A percentile compares a stretch with the other conserved stretches of the same genome.
These are phyloP conservation scores for Capillidium heterosporum DNA, from an alignment of 371 early-diverging fungal species.

Conservation along the genomic window DNA sequence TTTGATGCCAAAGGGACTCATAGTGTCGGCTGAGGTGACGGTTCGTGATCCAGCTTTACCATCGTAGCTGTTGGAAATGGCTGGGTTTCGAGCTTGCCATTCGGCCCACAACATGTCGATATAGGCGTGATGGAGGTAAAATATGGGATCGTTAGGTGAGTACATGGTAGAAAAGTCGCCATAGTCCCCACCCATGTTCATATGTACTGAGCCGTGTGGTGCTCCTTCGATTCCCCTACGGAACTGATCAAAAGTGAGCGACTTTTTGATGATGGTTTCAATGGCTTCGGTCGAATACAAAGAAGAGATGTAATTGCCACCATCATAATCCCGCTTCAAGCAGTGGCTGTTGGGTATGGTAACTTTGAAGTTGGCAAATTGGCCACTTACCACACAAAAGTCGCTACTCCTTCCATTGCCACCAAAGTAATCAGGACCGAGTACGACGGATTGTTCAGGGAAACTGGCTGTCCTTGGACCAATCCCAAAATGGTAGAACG, in stretches of 20 bases:
- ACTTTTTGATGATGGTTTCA: constrained; percentile 9
- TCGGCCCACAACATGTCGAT: constrained; percentile 28
- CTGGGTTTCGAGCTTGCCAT: constrained; percentile 15
- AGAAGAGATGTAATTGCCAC: constrained; percentile 11
- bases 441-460: constrained; percentile 8
- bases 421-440: constrained; percentile 8
- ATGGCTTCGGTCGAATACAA: constrained; percentile 12
- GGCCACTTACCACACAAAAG: constrained; percentile 11
- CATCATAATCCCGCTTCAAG: constrained; percentile 10
- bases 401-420: constrained; percentile 9
- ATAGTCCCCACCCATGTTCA: constrained; percentile 23
- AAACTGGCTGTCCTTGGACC: constrained; percentile 14
- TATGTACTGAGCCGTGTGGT: constrained; percentile 30
- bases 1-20: not conserved
- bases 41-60: not conserved
- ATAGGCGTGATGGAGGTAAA: constrained; percentile 33
- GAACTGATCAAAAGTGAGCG: constrained; percentile 14
- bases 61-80: not conserved
- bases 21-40: not conserved
- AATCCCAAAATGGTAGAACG: constrained; percentile 34
- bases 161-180: constrained; percentile 21
- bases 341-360: constrained; percentile 11
- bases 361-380: constrained; percentile 5
- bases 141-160: constrained; percentile 32
- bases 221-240: constrained; percentile 16